These are phyloP conservation scores for Batrachochytrium dendrobatidis DNA, from an alignment of 371 early-diverging fungal genomes.

Conservation along the genomic window DNA sequence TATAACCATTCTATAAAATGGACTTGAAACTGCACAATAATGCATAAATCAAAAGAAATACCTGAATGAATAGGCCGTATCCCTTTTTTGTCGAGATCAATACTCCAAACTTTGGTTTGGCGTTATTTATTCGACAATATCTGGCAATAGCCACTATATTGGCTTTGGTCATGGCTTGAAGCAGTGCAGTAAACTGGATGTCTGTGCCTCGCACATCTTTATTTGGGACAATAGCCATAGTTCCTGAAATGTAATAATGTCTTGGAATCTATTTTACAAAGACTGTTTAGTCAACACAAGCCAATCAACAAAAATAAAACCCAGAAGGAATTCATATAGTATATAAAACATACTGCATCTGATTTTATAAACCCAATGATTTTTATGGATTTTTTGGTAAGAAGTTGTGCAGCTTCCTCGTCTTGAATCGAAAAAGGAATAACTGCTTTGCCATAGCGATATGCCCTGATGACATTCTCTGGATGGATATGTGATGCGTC, in stretches of 20 bases:
- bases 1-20: no score
- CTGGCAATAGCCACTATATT: constrained; percentile 54
- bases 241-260: constrained; percentile 47
- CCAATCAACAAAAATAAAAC: constrained; percentile 13
- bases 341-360: constrained; percentile 28
- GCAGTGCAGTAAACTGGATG: constrained; percentile 46
- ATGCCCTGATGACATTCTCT: constrained; percentile 56
- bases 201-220: constrained; percentile 31
- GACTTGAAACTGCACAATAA: no score
- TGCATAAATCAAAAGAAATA: no score
- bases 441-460: constrained; percentile 59
- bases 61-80: constrained; percentile 27
- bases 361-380: constrained; percentile 52
- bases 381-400: constrained; percentile 49
- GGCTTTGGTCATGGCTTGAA: constrained; percentile 47
- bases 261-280: constrained; percentile 46
- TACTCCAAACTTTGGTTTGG: constrained; percentile 56
- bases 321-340: no score
- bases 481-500: constrained; percentile 17
- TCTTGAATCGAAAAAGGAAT: constrained; percentile 57
- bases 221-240: constrained; percentile 44
- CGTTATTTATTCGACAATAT: constrained; percentile 47
- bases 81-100: constrained; percentile 24
- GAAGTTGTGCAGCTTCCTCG: constrained; percentile 47
- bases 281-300: background rate